Evolutionary conservation across 345 rosid genomes (phyloP).

Genomic region (Abelmoschus esculentus): DNA sequence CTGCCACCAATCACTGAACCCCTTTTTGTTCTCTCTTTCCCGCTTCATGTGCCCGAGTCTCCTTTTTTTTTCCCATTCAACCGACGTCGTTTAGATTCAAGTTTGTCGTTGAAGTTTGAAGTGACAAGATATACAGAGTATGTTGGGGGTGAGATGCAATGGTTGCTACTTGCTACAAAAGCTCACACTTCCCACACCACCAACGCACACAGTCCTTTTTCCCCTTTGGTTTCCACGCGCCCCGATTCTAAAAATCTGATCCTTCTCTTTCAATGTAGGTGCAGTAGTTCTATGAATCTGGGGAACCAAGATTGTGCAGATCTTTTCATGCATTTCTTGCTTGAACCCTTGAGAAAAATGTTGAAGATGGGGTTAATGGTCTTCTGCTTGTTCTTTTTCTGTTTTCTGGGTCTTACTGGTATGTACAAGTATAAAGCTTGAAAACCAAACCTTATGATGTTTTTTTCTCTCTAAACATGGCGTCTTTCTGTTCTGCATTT

Average conservation of each 20-base stretch:
- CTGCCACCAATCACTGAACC: neutral
- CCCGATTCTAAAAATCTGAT: neutral
- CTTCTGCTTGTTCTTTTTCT: slow-evolving; percentile 29
- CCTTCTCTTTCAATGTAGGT: neutral
- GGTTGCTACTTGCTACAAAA: neutral
- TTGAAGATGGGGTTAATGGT: slow-evolving; percentile 18
- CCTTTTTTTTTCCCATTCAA: neutral
- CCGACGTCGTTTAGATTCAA: neutral
- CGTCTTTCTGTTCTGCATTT: neutral
- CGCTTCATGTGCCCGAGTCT: neutral
- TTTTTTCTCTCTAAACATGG: neutral
- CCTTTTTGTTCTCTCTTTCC: neutral
- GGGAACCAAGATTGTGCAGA: neutral
- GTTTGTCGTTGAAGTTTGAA: neutral
- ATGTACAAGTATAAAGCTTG: slow-evolving; percentile 6
- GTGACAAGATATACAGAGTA: neutral
- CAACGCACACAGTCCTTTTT: neutral
- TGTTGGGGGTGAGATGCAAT: neutral
- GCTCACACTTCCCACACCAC: neutral
- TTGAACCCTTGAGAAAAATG: slow-evolving; percentile 9
- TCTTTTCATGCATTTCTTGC: neutral
- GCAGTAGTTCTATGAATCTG: neutral
- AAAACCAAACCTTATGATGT: neutral
- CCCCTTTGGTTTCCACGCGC: neutral
- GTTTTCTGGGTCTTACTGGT: slow-evolving; percentile 48